phyloP scores from a whole-genome alignment of 805 yeast genomes.

The Lachancea waltii region DNA sequence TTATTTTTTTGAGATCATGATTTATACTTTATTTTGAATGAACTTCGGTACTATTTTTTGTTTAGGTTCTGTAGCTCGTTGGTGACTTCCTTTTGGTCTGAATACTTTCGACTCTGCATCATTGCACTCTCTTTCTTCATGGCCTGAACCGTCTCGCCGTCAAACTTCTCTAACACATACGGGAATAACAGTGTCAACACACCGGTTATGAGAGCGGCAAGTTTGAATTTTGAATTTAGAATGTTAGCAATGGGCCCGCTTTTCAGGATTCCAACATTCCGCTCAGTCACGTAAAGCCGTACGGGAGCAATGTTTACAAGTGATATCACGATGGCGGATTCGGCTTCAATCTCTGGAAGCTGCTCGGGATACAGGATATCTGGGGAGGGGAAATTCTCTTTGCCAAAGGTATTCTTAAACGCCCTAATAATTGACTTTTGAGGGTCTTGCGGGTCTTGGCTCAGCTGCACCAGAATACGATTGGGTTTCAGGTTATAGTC shows the following conservation, averaged over 20 bases:
- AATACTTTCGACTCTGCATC: conserved; percentile 24
- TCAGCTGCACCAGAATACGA: conserved; percentile 24
- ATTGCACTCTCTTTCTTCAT: conserved; percentile 29
- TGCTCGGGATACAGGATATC: conserved; percentile 29
- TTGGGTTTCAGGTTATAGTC: conserved; percentile 32
- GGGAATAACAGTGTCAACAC: conserved; percentile 30
- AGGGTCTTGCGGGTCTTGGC: conserved; percentile 13
- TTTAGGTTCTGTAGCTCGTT: not conserved
- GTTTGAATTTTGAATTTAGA: conserved; percentile 34
- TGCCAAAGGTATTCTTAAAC: conserved; percentile 29
- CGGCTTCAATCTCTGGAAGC: conserved; percentile 17
- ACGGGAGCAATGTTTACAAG: conserved; percentile 27
- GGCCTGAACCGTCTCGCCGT: conserved; percentile 36
- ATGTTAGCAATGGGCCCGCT: conserved; percentile 35
- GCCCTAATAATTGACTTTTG: conserved; percentile 16
- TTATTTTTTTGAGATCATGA: not conserved
- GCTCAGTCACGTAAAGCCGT: conserved; percentile 30
- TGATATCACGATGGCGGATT: conserved; percentile 21
- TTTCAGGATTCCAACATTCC: conserved; percentile 31
- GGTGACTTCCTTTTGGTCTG: conserved; percentile 4
- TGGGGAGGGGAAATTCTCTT: conserved; percentile 31
- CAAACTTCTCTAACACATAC: conserved; percentile 34
- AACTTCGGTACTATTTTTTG: not conserved
- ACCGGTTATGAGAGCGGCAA: conserved; percentile 28
- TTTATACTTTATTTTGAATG: not conserved